Conservation (phyloP, 2,329 filamentous ascomycete species). For the Paraphaeosphaeria minitans region DNA sequence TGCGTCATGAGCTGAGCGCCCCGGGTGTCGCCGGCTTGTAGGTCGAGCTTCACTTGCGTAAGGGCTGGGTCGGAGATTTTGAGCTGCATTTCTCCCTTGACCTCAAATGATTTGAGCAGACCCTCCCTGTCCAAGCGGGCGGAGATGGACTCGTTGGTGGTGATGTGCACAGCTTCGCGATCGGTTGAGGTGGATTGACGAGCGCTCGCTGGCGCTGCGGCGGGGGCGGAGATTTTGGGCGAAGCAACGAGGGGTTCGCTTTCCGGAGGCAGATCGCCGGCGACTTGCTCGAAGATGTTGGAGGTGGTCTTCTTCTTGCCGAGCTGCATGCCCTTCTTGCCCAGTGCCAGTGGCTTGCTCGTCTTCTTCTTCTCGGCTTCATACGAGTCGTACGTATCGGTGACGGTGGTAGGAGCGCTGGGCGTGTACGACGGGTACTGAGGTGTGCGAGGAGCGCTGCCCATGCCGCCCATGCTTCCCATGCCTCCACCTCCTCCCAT, state of each 20-base stretch:
- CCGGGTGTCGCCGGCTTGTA: conserved; percentile 76
- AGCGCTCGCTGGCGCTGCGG: conserved; percentile 60
- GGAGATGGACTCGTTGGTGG: conserved; percentile 85
- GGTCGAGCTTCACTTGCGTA: conserved; percentile 87
- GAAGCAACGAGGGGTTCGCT: conserved; percentile 77
- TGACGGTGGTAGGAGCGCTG: conserved; percentile 71
- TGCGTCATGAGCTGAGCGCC: conserved; percentile 93
- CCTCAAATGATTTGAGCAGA: conserved; percentile 79
- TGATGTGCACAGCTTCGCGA: conserved; percentile 84
- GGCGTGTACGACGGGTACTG: conserved; percentile 89
- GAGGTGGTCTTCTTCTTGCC: conserved; percentile 98
- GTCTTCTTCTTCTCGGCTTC: conserved; percentile 97
- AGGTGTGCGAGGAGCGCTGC: conserved; percentile 67
- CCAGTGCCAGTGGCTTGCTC: conserved; percentile 76
- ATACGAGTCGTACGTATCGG: conserved; percentile 89
- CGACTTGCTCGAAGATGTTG: conserved; percentile 95
- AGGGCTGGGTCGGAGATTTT: conserved; percentile 86
- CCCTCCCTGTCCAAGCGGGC: conserved; percentile 90
- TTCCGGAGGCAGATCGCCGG: conserved; percentile 87
- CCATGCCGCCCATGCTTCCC: conserved; percentile 29
- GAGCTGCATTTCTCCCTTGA: conserved; percentile 91
- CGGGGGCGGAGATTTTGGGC: conserved; percentile 56
- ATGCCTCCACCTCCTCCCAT: conserved; percentile 37
- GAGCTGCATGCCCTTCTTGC: conserved; percentile 98
- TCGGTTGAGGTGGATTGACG: conserved; percentile 71